These are phyloP conservation scores for Cladophialophora yegresii DNA, from an alignment of 2,329 filamentous ascomycete genomes.

Conservation along the genomic window DNA sequence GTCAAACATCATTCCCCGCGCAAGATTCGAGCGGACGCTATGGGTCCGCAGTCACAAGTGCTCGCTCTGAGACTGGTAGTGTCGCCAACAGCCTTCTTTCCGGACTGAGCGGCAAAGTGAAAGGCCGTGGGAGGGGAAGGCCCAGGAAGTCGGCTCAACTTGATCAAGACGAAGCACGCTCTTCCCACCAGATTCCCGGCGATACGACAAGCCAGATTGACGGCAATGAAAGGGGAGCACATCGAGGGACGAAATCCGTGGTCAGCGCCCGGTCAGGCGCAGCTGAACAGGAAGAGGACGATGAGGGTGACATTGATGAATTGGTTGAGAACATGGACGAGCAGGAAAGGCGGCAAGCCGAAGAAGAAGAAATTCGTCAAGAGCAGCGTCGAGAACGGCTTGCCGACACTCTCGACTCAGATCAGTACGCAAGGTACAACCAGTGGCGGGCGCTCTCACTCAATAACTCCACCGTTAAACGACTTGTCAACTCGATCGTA, in stretches of 20 bases:
- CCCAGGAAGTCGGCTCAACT: slow-evolving; percentile 35
- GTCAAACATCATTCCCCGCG: slow-evolving; percentile 50
- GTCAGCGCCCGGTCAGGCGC: slow-evolving; percentile 32
- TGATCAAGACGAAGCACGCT: slow-evolving; percentile 31
- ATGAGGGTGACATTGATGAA: slow-evolving; percentile 35
- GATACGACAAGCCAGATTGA: slow-evolving; percentile 25
- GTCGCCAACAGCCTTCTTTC: slow-evolving; percentile 32
- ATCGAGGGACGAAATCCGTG: slow-evolving; percentile 31
- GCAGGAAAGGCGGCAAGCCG: slow-evolving; percentile 29
- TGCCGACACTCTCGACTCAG: slow-evolving; percentile 31
- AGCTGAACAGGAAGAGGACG: slow-evolving; percentile 36
- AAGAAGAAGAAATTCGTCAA: slow-evolving; percentile 31
- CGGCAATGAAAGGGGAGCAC: slow-evolving; percentile 16
- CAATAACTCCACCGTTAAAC: slow-evolving; percentile 53
- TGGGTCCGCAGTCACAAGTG: slow-evolving; percentile 26
- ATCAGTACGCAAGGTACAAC: slow-evolving; percentile 32
- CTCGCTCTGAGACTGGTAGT: slow-evolving; percentile 37
- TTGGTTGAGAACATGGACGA: slow-evolving; percentile 35
- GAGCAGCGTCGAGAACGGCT: slow-evolving; percentile 31
- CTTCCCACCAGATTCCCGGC: slow-evolving; percentile 13
- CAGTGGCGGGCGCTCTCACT: slow-evolving; percentile 39
- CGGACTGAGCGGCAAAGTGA: slow-evolving; percentile 29
- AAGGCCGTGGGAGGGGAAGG: slow-evolving; percentile 33
- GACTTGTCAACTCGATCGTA: slow-evolving; percentile 67
- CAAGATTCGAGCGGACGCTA: slow-evolving; percentile 26